Conservation (phyloP, 108 stramenopile species). For the Nitzschia palea region DNA sequence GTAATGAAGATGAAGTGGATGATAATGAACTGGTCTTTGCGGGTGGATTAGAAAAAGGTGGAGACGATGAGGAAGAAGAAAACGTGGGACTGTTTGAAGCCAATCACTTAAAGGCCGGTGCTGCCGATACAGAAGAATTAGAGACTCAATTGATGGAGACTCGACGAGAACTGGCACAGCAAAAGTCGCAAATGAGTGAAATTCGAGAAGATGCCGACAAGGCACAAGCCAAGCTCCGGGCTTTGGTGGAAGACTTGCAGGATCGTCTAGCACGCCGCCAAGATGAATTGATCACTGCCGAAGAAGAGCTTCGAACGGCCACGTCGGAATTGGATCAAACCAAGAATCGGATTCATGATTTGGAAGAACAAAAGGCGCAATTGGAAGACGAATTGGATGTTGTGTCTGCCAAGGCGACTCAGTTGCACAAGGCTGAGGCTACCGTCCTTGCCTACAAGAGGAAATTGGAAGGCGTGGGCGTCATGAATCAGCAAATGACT, state of each 20-base stretch:
- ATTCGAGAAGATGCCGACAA: constrained; percentile 64
- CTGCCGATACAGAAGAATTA: constrained; percentile 46
- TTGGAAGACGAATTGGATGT: constrained; percentile 87
- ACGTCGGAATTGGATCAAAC: constrained; percentile 64
- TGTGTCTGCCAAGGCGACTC: constrained; percentile 74
- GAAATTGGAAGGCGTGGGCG: constrained; percentile 73
- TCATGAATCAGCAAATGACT: constrained; percentile 78
- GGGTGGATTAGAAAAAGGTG: constrained; percentile 13
- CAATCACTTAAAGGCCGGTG: constrained; percentile 31
- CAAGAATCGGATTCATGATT: constrained; percentile 58
- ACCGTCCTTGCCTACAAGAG: constrained; percentile 72
- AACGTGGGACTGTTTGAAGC: constrained; percentile 32
- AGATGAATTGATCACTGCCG: constrained; percentile 61
- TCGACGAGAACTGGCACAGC: constrained; percentile 58
- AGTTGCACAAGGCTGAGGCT: constrained; percentile 80
- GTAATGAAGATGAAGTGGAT: constrained; percentile 30
- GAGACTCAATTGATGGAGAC: constrained; percentile 61
- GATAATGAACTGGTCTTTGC: constrained; percentile 53
- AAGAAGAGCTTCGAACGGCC: constrained; percentile 59
- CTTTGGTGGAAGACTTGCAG: constrained; percentile 77
- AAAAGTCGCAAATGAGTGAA: constrained; percentile 57
- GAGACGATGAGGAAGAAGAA: constrained; percentile 34
- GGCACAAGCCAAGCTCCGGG: constrained; percentile 71
- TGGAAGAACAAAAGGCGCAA: constrained; percentile 70
- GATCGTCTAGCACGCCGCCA: constrained; percentile 72